Evolutionary conservation across 306 rosid genomes (phyloP), one percentile per base, ranked within the genome.

Genomic region (Vigna nakashimae): DNA sequence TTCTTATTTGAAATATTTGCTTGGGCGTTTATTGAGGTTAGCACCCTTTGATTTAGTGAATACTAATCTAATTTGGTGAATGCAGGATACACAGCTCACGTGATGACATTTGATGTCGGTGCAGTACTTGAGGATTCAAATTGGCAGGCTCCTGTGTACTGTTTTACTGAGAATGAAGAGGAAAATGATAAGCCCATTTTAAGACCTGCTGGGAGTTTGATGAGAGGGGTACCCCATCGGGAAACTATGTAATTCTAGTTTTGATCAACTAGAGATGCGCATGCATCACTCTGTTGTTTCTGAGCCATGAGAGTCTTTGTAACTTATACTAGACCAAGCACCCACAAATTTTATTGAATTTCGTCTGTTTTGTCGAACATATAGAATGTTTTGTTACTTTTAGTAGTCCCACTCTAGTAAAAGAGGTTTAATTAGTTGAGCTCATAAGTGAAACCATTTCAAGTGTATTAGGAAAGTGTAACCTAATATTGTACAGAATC

Each of bases 21-120:
- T 62, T 62, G 45, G 45, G 45, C 14, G n/a, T 15, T 64, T 38
- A 8, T 38, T 63, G 48, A 34, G n/a, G 26, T 9, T 30, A 60
- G 12, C 43, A 15, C 8, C 24, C 18, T 0, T 12, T 26, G 40
- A 14, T 32, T 10, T 15, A 8, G 28, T 63, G 26, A 38, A 64
- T 36, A 10, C 9, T n/a, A 58, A 34, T 63, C 2, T 13, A 11
- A 74, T 38, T 63, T 77, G 65, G 24, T 18, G 77, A 46, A 63
- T 81, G 78, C 83, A 92, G 97, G 98, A 67, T 89, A 92, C 43
- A 79, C 83, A 9, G 98, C 98, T 9, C 92, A 95, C 69, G 98
- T 95, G 79, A 95, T 95, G 96, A 89, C 97, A 59, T 92, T 89
- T 86, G 97, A 95, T 79, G 96, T 92, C 75, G 98, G 96, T 26